Conservation (phyloP, 2,329 filamentous ascomycete species). For the Phaeophleospora eucalypticola region DNA sequence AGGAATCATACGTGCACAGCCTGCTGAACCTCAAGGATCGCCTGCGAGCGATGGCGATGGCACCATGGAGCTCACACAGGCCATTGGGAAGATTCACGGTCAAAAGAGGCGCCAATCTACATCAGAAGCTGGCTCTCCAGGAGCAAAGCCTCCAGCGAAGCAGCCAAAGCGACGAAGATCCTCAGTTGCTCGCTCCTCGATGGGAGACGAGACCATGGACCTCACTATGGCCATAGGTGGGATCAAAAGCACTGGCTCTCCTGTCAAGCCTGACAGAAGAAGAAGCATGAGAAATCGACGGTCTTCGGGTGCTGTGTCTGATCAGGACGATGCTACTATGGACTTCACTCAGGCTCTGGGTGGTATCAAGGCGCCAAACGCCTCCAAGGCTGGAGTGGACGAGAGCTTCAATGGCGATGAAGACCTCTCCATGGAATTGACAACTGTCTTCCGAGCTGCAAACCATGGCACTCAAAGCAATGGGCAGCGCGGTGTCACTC, state of each 20-base stretch:
- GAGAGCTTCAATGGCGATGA: slow-evolving; percentile 37
- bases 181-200: slow-evolving; percentile 33
- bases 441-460: slow-evolving; percentile 38
- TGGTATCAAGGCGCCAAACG: slow-evolving; percentile 28
- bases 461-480: slow-evolving; percentile 26
- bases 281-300: slow-evolving; percentile 34
- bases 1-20: slow-evolving; percentile 60
- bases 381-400: slow-evolving; percentile 15
- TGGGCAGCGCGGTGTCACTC: slow-evolving; percentile 27
- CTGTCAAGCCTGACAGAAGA: slow-evolving; percentile 25
- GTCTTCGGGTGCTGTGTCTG: slow-evolving; percentile 33
- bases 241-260: slow-evolving; percentile 26
- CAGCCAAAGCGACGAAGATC: slow-evolving; percentile 36
- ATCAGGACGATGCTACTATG: slow-evolving; percentile 49
- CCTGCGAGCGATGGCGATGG: slow-evolving; percentile 39
- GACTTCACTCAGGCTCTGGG: slow-evolving; percentile 55
- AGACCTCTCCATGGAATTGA: slow-evolving; percentile 53
- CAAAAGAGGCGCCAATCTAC: slow-evolving; percentile 44
- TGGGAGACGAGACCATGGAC: slow-evolving; percentile 42
- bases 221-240: slow-evolving; percentile 37
- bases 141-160: slow-evolving; percentile 8
- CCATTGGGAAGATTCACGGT: slow-evolving; percentile 49
- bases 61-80: slow-evolving; percentile 55
- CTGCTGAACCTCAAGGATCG: slow-evolving; percentile 33
- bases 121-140: slow-evolving; percentile 33